Evolutionary conservation across 805 yeast species (phyloP).

Genomic region (Saccharomycopsis fermentans): DNA sequence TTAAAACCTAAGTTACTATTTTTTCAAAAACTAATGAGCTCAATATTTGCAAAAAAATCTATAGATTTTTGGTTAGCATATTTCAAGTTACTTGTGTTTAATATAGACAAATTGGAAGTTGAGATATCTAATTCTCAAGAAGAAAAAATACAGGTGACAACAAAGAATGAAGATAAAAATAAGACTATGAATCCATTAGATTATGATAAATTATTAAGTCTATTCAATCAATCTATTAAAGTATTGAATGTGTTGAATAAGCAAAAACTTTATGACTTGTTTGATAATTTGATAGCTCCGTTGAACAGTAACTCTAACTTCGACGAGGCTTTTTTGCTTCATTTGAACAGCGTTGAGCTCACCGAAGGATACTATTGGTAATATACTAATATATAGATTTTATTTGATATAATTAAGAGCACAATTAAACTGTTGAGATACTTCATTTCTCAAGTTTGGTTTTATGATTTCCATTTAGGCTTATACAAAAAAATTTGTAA

Average conservation of each 20-base stretch:
- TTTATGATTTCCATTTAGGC: no score
- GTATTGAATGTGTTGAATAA: background rate
- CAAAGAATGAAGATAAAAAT: background rate
- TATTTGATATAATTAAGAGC: background rate
- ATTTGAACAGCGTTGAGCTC: background rate
- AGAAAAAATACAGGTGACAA: background rate
- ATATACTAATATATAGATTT: background rate
- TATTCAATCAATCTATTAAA: background rate
- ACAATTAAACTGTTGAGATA: no score
- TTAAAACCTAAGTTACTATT: slow-evolving; percentile 25
- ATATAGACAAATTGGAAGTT: slow-evolving; percentile 1
- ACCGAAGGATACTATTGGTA: background rate
- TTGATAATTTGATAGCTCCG: background rate
- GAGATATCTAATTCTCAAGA: background rate
- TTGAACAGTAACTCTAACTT: background rate
- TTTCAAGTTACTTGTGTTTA: slow-evolving; percentile 11
- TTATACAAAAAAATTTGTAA: no score
- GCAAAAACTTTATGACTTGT: background rate
- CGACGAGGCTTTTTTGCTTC: background rate
- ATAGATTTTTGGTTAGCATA: slow-evolving; percentile 18
- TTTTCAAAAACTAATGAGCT: slow-evolving; percentile 23
- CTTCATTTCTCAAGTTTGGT: no score
- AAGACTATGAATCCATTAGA: background rate
- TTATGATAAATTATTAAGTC: background rate
- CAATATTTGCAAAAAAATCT: slow-evolving; percentile 19